These are phyloP conservation scores for Ceratobasidium sp. DNA, from an alignment of 1,284 basidiomycete species.

Conservation along the genomic window DNA sequence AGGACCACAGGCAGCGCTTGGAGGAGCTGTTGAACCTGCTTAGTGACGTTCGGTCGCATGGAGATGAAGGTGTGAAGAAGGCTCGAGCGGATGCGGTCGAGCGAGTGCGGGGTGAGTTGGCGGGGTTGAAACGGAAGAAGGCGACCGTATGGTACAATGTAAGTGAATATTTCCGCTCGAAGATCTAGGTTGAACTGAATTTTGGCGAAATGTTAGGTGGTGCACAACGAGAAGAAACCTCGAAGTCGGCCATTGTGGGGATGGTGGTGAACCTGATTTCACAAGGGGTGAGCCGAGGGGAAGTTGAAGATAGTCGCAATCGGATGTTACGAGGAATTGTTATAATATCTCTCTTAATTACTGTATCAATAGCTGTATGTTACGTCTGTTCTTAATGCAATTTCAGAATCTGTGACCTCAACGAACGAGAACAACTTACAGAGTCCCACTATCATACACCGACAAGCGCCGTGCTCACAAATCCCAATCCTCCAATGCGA, in stretches of 20 bases:
- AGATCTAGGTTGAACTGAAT: background rate
- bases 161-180: background rate
- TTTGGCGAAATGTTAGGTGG: too few species aligned
- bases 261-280: too few species aligned
- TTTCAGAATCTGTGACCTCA: background rate
- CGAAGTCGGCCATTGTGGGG: too few species aligned
- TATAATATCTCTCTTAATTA: background rate
- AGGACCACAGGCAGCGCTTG: constrained; percentile 23
- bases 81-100: constrained; percentile 19
- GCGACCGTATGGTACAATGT: constrained; percentile 30
- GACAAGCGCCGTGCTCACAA: constrained; percentile 29
- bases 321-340: too few species aligned
- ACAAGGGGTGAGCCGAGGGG: too few species aligned
- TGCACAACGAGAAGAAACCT: too few species aligned
- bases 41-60: constrained; percentile 10
- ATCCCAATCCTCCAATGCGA: constrained; percentile 87
- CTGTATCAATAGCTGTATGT: too few species aligned
- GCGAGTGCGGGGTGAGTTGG: constrained; percentile 19
- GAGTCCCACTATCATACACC: too few species aligned
- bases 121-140: constrained; percentile 22
- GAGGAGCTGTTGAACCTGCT: constrained; percentile 26
- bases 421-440: too few species aligned
- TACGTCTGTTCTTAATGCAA: too few species aligned
- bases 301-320: too few species aligned
- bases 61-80: constrained; percentile 17